phyloP scores from a whole-genome alignment of 306 rosid species.

The Pyrus betulifolia region DNA sequence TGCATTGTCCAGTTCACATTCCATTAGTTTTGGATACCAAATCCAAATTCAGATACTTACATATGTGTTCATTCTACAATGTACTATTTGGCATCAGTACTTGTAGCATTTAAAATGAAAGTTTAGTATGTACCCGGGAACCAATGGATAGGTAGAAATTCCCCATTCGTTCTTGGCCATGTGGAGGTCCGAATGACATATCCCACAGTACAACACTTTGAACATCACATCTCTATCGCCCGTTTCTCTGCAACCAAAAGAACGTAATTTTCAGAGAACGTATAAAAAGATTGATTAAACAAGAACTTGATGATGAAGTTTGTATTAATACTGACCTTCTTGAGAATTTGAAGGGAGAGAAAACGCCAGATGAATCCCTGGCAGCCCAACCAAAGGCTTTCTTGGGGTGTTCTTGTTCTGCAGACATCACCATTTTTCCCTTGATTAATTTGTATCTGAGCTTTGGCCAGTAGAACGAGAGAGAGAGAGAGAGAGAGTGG shows the following conservation, averaged over 20 bases:
- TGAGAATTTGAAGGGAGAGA: slow-evolving; percentile 28
- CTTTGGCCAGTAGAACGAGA: no score
- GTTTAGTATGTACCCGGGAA: background rate
- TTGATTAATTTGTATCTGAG: no score
- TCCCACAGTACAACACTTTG: slow-evolving; percentile 17
- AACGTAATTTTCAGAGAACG: background rate
- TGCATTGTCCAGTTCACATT: background rate
- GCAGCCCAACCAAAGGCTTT: slow-evolving; percentile 31
- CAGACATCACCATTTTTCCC: background rate
- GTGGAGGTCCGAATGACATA: slow-evolving; percentile 17
- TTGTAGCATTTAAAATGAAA: background rate
- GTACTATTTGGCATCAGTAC: no score
- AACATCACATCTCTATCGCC: slow-evolving; percentile 7
- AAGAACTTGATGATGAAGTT: no score
- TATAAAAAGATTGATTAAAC: no score
- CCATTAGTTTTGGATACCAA: no score
- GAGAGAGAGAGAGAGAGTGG: no score
- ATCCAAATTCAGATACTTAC: no score
- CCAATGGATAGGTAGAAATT: background rate
- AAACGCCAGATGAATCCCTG: slow-evolving; percentile 16
- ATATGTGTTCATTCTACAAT: no score
- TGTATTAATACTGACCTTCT: slow-evolving; percentile 12
- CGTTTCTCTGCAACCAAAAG: slow-evolving; percentile 9
- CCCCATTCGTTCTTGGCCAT: slow-evolving; percentile 1
- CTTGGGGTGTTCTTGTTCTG: slow-evolving; percentile 11